Conservation (phyloP, 768 basidiomycete genomes). For the Podaxis sp. region DNA sequence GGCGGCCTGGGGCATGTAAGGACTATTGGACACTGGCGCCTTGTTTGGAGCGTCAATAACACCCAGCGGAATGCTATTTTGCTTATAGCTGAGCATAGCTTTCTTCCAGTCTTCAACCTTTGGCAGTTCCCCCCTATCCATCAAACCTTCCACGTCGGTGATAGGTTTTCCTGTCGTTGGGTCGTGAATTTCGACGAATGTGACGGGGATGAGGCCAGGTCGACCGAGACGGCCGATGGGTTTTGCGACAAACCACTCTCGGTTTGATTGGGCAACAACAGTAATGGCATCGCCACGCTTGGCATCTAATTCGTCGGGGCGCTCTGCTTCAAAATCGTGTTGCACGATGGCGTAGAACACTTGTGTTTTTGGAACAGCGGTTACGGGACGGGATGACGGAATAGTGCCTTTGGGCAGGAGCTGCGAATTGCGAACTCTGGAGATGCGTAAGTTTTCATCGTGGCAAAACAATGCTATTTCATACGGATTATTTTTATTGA, state of each 20-base stretch:
- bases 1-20: conserved; percentile 31
- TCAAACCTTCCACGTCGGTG: conserved; percentile 70
- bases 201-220: conserved; percentile 94
- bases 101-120: conserved; percentile 99
- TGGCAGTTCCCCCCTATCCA: conserved; percentile 87
- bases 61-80: conserved; percentile 92
- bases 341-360: conserved; percentile 94
- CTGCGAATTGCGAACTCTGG: conserved; percentile 45
- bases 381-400: conserved; percentile 21
- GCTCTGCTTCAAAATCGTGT: conserved; percentile 94
- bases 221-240: conserved; percentile 94
- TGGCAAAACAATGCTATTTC: conserved; percentile 26
- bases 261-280: conserved; percentile 98
- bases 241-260: conserved; percentile 99
- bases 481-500: conserved; percentile 72
- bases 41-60: conserved; percentile 67
- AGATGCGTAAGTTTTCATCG: conserved; percentile 13
- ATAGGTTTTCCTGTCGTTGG: conserved; percentile 82
- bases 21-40: conserved; percentile 43
- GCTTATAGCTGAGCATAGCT: conserved; percentile 93
- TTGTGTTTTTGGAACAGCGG: conserved; percentile 40
- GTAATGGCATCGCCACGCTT: conserved; percentile 92
- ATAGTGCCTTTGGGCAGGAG: conserved; percentile 24
- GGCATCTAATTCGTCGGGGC: conserved; percentile 94
- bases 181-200: conserved; percentile 96